phyloP scores from a whole-genome alignment of 192 early-diverging fungal species.

The Coemansia sp. region DNA sequence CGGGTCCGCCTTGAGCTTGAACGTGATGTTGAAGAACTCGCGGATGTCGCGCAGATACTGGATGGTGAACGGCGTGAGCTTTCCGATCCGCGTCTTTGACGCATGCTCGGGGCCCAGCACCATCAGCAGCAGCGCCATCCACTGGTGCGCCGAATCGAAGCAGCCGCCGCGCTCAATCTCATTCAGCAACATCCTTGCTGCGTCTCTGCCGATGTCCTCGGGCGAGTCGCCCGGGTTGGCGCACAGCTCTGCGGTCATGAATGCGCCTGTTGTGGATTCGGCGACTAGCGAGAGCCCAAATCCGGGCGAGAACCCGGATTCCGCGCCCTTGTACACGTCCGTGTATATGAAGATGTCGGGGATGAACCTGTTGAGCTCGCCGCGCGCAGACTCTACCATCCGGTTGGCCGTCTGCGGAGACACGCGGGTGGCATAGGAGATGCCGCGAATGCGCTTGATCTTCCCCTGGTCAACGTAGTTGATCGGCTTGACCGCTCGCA shows the following conservation, averaged over 20 bases:
- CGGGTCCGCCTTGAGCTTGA: constrained; percentile 85
- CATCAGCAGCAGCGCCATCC: constrained; percentile 84
- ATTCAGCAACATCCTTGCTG: constrained; percentile 73
- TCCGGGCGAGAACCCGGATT: constrained; percentile 88
- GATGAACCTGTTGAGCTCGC: constrained; percentile 87
- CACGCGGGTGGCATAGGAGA: constrained; percentile 88
- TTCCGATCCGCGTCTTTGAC: constrained; percentile 80
- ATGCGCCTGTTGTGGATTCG: constrained; percentile 80
- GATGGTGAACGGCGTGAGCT: constrained; percentile 86
- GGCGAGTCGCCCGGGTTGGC: constrained; percentile 79
- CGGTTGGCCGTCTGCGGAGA: constrained; percentile 95
- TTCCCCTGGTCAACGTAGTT: constrained; percentile 80
- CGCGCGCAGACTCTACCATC: constrained; percentile 81
- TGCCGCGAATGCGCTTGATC: constrained; percentile 93
- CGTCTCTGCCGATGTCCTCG: constrained; percentile 83
- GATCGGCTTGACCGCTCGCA: constrained; percentile 74
- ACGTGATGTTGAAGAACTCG: constrained; percentile 85
- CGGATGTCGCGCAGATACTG: constrained; percentile 90
- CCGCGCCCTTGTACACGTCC: constrained; percentile 95
- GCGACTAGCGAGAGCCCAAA: constrained; percentile 91
- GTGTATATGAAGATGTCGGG: constrained; percentile 98
- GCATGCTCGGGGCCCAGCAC: constrained; percentile 91
- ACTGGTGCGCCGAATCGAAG: constrained; percentile 87
- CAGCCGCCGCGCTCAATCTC: constrained; percentile 89
- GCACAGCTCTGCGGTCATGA: constrained; percentile 84